These are phyloP conservation scores for Tilletia horrida DNA, from an alignment of 1,284 basidiomycete species.

Conservation along the genomic window DNA sequence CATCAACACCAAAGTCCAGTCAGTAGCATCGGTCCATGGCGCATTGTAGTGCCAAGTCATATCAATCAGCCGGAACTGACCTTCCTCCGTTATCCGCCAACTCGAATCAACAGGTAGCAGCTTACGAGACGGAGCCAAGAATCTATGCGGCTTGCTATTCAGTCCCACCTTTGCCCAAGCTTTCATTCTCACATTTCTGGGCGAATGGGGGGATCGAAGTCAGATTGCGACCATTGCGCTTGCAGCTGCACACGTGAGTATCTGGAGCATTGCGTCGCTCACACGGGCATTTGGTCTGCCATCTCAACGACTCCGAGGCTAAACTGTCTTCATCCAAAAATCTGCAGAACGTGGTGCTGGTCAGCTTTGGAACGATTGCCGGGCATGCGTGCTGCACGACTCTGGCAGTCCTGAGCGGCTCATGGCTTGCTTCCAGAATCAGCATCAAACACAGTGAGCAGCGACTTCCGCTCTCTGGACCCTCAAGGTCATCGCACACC, in stretches of 20 bases:
- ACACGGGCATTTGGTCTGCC: no score
- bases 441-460: slow-evolving; percentile 86
- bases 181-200: slow-evolving; percentile 90
- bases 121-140: slow-evolving; percentile 68
- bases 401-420: slow-evolving; percentile 82
- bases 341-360: slow-evolving; percentile 68
- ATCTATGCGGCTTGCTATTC: slow-evolving; percentile 76
- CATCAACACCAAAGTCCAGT: not conserved
- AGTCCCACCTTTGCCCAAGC: slow-evolving; percentile 93
- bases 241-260: slow-evolving; percentile 85
- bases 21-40: no score
- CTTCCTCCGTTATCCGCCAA: no score
- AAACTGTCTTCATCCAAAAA: not conserved
- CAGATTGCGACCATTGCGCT: slow-evolving; percentile 97
- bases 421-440: slow-evolving; percentile 86
- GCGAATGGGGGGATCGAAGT: slow-evolving; percentile 96
- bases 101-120: not conserved
- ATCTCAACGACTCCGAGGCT: no score
- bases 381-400: slow-evolving; percentile 86
- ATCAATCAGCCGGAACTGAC: no score
- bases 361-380: slow-evolving; percentile 81
- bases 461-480: not conserved
- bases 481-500: no score
- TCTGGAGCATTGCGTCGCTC: not conserved
- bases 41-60: no score